Evolutionary conservation across 2,329 filamentous ascomycete species (phyloP), one percentile per base, ranked within the genome.

Genomic region (Dactylellina drechsleri): DNA sequence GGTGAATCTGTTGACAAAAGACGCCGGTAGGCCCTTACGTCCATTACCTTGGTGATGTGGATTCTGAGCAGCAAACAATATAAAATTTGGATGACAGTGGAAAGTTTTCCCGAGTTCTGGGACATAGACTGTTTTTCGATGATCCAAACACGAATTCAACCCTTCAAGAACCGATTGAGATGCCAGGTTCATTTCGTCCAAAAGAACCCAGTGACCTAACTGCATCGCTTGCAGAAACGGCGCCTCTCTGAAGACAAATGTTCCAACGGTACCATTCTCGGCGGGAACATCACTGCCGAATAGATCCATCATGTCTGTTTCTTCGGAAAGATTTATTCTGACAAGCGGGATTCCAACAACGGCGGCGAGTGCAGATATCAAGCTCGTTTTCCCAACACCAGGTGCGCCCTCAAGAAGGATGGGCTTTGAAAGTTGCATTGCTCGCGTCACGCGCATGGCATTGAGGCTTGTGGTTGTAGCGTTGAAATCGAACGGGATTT

Each of bases 121-220:
- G 72, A 99, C 89, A 80, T 97, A 99, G 0, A 97, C 92, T 81
- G 97, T 92, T 71, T 95, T 94, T 82, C 96, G 89, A 81, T 99
- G 96, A 82, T 99, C 95, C 31, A 99, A 86, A 83, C 95, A 98
- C 20, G 95, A 94, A 78, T 99, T 99, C 36, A 99, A 84, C 77
- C 95, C 96, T 83, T 99, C 95, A 0, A 99, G 87, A 1, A 99
- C 93, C 3, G 94, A 96, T 81, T 99, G 95, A 0, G 94, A 98
- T 0, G 96, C 95, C 77, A 99, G 84, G 79, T 99, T 99, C 95
- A 99, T 99, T 84, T 99, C 95, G 80, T 99, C 95, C 0, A 99
- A 86, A 28, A 99, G 85, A 10, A 99, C 95, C 95, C 95, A 99
- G 79, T 96, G 92, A 28, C 95, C 95, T 70, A 88, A 91, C 81